phyloP scores from a whole-genome alignment of 2,329 filamentous ascomycete species.

The Talaromyces funiculosus region DNA sequence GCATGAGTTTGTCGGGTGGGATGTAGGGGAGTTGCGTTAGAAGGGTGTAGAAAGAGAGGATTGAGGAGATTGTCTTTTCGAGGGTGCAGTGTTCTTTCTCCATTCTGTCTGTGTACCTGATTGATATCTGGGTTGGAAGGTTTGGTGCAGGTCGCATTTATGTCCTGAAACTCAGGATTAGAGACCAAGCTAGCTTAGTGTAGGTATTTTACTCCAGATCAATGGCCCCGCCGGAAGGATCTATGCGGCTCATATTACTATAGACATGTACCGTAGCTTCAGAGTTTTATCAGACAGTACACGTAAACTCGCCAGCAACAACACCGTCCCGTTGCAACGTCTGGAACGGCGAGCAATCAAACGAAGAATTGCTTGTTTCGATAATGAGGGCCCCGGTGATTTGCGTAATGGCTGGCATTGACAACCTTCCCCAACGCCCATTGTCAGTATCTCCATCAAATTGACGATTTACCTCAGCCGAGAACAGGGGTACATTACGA shows the following conservation, averaged over 20 bases:
- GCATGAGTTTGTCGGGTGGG: slow-evolving; percentile 8
- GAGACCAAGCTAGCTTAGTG: too few relatives aligned
- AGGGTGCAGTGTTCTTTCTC: slow-evolving; percentile 2
- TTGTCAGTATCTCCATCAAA: neutral
- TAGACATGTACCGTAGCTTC: too few relatives aligned
- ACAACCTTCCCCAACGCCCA: neutral
- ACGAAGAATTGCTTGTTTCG: neutral
- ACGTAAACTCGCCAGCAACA: slow-evolving; percentile 36
- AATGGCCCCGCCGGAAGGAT: neutral
- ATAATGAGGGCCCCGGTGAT: neutral
- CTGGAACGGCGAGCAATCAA: slow-evolving; percentile 46
- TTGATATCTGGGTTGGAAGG: neutral
- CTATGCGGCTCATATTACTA: neutral
- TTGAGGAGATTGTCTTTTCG: slow-evolving; percentile 5
- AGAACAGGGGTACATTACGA: neutral
- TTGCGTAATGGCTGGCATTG: neutral
- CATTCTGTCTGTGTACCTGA: neutral
- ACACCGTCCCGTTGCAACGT: slow-evolving; percentile 57
- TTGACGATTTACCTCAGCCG: too few relatives aligned
- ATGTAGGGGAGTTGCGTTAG: slow-evolving; percentile 13
- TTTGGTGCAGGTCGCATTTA: too few relatives aligned
- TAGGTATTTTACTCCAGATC: too few relatives aligned
- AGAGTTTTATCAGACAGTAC: neutral
- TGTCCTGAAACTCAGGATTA: too few relatives aligned
- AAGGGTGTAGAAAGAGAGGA: slow-evolving; percentile 5